Evolutionary conservation across 208 protist species (phyloP).

Genomic region (Leishmania guyanensis): DNA sequence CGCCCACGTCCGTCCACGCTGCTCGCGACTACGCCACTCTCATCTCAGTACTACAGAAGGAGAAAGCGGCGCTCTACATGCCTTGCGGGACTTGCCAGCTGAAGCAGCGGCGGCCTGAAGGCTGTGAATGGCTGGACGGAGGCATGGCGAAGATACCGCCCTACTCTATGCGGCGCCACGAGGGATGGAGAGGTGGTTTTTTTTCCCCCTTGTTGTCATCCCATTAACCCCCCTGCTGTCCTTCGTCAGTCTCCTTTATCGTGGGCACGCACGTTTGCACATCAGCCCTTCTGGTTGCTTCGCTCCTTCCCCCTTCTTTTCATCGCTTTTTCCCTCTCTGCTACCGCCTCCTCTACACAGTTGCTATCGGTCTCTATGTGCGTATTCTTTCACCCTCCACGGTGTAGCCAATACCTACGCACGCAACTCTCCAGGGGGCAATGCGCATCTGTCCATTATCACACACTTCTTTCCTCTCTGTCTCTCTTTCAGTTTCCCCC

Average conservation of each 20-base stretch:
- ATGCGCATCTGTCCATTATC: not conserved
- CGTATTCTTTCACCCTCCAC: not conserved
- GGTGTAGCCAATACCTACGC: not conserved
- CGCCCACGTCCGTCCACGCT: not conserved
- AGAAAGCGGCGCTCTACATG: not conserved
- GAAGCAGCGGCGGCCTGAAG: not conserved
- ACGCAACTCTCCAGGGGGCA: not conserved
- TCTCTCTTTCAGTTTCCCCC: not conserved
- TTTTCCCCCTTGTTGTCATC: not conserved
- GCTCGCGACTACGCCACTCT: not conserved
- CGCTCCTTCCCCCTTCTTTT: not conserved
- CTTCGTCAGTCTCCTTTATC: not conserved
- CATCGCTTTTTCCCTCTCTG: not conserved
- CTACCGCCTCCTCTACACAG: not conserved
- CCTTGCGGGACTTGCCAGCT: not conserved
- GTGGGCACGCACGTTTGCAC: not conserved
- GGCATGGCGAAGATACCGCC: not conserved
- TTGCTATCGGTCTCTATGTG: not conserved
- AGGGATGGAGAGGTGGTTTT: not conserved
- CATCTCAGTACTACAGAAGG: not conserved
- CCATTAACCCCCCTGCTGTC: not conserved
- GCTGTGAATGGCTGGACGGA: not conserved
- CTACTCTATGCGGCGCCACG: not conserved
- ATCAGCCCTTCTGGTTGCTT: not conserved
- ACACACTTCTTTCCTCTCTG: not conserved